Evolutionary conservation across 108 stramenopile genomes (phyloP).

Genomic region (Cyclostephanos invisitatus): DNA sequence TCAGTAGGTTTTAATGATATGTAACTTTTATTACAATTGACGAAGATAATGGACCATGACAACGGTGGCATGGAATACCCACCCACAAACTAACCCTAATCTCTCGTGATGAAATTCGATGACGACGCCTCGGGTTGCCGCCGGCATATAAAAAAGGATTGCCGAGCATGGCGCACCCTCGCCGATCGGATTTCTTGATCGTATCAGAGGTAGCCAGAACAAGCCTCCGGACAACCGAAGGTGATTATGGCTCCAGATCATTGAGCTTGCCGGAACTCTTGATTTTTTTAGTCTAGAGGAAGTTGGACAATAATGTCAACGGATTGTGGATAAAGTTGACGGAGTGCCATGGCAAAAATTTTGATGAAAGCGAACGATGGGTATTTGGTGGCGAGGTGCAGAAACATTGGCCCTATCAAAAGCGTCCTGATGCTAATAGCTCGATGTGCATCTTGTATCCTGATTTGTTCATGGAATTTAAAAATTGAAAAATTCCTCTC

Average conservation of each 20-base stretch:
- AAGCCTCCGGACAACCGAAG: slow-evolving; percentile 35
- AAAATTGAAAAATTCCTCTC: too few species aligned
- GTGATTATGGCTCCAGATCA: slow-evolving; percentile 50
- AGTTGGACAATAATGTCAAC: slow-evolving; percentile 24
- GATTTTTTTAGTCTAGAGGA: slow-evolving; percentile 56
- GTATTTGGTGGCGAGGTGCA: slow-evolving; percentile 48
- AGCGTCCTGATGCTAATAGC: neutral
- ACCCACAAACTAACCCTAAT: too few species aligned
- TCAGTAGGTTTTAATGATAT: too few species aligned
- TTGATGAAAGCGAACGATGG: slow-evolving; percentile 37
- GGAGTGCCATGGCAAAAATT: slow-evolving; percentile 38
- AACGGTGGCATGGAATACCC: too few species aligned
- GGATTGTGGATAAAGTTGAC: neutral
- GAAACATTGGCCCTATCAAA: slow-evolving; percentile 48
- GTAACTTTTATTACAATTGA: too few species aligned
- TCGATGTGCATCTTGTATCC: slow-evolving; percentile 17
- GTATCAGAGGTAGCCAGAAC: slow-evolving; percentile 34
- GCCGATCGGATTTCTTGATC: slow-evolving; percentile 61
- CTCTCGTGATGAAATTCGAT: slow-evolving; percentile 26
- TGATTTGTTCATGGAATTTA: slow-evolving; percentile 22
- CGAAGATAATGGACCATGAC: too few species aligned
- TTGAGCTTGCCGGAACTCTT: slow-evolving; percentile 24
- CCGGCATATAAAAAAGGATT: slow-evolving; percentile 27
- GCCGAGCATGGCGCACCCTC: slow-evolving; percentile 40
- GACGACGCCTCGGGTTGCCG: slow-evolving; percentile 12